phyloP scores from a whole-genome alignment of 2,329 filamentous ascomycete species.

The Ustulina deusta region DNA sequence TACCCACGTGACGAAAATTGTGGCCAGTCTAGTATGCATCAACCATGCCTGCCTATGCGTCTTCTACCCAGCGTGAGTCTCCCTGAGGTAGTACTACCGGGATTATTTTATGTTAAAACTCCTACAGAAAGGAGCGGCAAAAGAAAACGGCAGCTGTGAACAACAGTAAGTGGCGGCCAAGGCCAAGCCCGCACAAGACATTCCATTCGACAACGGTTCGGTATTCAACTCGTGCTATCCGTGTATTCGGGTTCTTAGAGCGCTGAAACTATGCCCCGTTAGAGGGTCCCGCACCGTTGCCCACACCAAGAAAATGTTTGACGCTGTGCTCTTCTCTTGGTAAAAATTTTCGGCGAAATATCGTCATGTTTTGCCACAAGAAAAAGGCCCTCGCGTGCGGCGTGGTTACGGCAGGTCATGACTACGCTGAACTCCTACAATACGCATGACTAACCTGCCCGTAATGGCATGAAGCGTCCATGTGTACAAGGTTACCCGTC shows the following conservation, averaged over 20 bases:
- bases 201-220: conserved; percentile 52
- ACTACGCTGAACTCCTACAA: conserved; percentile 70
- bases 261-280: conserved; percentile 73
- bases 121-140: no score
- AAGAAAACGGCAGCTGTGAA: background rate
- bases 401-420: conserved; percentile 72
- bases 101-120: no score
- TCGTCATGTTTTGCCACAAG: conserved; percentile 53
- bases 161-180: background rate
- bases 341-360: conserved; percentile 74
- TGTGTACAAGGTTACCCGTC: conserved; percentile 74
- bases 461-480: conserved; percentile 67
- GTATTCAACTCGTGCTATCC: conserved; percentile 65
- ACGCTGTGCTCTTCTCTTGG: conserved; percentile 69
- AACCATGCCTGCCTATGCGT: no score
- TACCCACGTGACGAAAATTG: background rate
- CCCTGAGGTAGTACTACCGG: no score
- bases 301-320: conserved; percentile 55
- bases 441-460: conserved; percentile 60
- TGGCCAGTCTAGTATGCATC: no score
- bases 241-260: conserved; percentile 73
- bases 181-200: conserved; percentile 21
- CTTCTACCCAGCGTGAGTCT: no score
- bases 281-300: conserved; percentile 56
- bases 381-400: conserved; percentile 63